phyloP scores from a whole-genome alignment of 805 yeast genomes.

The Nakazawaea peltata region DNA sequence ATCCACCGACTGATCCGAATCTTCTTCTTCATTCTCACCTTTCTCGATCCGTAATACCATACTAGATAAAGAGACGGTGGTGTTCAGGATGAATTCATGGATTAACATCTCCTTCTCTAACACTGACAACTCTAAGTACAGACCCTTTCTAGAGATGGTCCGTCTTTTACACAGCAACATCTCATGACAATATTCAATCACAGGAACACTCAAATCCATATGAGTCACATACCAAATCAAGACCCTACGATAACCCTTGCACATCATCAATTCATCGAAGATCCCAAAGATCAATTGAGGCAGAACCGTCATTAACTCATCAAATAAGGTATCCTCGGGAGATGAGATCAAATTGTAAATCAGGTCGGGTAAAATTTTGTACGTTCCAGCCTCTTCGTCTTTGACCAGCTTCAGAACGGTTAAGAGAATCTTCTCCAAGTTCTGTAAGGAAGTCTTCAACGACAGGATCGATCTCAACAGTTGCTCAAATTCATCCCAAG shows the following conservation, averaged over 20 bases:
- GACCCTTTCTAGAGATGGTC: conserved; percentile 50
- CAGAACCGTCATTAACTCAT: conserved; percentile 41
- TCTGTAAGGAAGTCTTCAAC: conserved; percentile 16
- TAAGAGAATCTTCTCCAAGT: conserved; percentile 32
- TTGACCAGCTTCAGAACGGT: conserved; percentile 49
- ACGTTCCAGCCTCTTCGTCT: conserved; percentile 21
- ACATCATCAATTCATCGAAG: conserved; percentile 67
- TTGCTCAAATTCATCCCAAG: neutral
- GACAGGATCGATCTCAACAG: neutral
- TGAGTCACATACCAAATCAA: conserved; percentile 65
- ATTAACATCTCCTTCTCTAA: conserved; percentile 59
- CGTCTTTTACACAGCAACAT: conserved; percentile 54
- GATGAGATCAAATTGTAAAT: conserved; percentile 37
- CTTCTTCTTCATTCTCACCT: conserved; percentile 2
- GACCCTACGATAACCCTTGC: conserved; percentile 52
- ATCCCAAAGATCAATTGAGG: conserved; percentile 45
- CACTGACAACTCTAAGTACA: conserved; percentile 41
- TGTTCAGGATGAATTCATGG: conserved; percentile 61
- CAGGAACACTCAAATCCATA: conserved; percentile 42
- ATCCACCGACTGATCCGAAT: neutral
- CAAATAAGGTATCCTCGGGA: conserved; percentile 38
- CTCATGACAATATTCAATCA: conserved; percentile 59
- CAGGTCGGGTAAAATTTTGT: neutral
- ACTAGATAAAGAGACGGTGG: conserved; percentile 33
- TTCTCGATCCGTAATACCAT: conserved; percentile 17